A percentile compares a stretch with the other conserved stretches of the same genome.
Conservation (phyloP, 768 basidiomycete genomes). For the Mycena vitilis region DNA sequence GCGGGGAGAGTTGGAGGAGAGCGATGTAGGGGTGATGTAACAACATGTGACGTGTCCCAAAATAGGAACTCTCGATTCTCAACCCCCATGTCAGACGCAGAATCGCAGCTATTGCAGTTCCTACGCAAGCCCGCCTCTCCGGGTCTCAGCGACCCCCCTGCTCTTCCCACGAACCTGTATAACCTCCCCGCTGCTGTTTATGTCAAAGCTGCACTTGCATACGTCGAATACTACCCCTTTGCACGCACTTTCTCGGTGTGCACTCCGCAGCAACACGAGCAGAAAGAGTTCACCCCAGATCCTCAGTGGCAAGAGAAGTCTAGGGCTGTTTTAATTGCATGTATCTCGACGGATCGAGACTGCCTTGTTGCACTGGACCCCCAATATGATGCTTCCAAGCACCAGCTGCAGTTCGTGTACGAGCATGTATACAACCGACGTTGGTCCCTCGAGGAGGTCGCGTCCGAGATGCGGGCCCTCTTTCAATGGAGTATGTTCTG, state of each 20-base stretch:
- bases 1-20: no score
- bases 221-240: constrained; percentile 6
- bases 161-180: constrained; percentile 6
- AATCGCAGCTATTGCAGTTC: no score
- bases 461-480: constrained; percentile 20
- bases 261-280: not conserved
- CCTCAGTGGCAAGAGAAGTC: constrained; percentile 15
- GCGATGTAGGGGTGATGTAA: not conserved
- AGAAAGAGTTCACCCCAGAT: not conserved
- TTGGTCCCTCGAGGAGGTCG: constrained; percentile 12
- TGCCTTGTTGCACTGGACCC: constrained; percentile 6
- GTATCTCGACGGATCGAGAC: constrained; percentile 2
- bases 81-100: no score
- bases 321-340: not conserved
- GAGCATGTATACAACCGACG: not conserved
- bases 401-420: constrained; percentile 12
- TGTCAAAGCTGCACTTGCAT: constrained; percentile 4
- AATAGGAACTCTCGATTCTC: no score
- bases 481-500: constrained; percentile 10
- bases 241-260: not conserved
- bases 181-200: constrained; percentile 5
- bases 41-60: not conserved
- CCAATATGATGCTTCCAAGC: constrained; percentile 9
- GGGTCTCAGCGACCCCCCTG: constrained; percentile 6
- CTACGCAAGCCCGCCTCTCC: not conserved